These are phyloP conservation scores for Mycosphaerella sp. DNA, from an alignment of 2,329 filamentous ascomycete species.

Conservation along the genomic window DNA sequence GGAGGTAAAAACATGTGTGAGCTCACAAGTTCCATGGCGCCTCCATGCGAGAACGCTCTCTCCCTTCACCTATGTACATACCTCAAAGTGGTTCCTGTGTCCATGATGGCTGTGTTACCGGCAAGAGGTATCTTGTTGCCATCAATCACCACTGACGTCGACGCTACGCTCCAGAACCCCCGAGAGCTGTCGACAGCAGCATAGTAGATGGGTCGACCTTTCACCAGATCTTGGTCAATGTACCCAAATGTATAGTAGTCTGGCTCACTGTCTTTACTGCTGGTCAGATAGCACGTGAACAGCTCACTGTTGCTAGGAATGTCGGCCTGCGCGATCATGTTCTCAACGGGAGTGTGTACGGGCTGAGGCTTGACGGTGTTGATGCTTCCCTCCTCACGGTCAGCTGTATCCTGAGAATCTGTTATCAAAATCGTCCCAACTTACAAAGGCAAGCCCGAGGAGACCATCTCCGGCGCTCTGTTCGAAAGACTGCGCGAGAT, in stretches of 20 bases:
- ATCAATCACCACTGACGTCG: conserved; percentile 51
- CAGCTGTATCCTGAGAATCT: conserved; percentile 37
- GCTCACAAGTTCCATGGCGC: neutral
- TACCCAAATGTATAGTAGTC: conserved; percentile 67
- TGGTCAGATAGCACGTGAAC: conserved; percentile 60
- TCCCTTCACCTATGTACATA: neutral
- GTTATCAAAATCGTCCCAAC: conserved; percentile 19
- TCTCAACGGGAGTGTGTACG: conserved; percentile 59
- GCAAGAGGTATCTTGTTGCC: conserved; percentile 46
- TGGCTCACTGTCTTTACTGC: conserved; percentile 43
- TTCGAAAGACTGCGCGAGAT: conserved; percentile 53
- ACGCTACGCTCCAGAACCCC: conserved; percentile 64
- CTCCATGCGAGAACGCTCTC: neutral
- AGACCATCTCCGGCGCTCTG: conserved; percentile 56
- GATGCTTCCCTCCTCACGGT: conserved; percentile 36
- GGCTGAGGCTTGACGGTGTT: conserved; percentile 40
- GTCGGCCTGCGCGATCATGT: conserved; percentile 56
- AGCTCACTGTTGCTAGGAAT: conserved; percentile 50
- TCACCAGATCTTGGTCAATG: conserved; percentile 56
- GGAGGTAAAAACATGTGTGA: neutral
- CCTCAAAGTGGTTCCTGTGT: conserved; percentile 62
- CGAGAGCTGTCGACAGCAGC: conserved; percentile 55
- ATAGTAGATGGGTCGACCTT: conserved; percentile 43
- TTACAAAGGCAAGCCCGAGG: conserved; percentile 59
- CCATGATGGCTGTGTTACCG: conserved; percentile 61